Evolutionary conservation across 192 early-diverging fungal genomes (phyloP), one percentile per base, ranked within the genome.

Genomic region (Funneliformis mosseae): DNA sequence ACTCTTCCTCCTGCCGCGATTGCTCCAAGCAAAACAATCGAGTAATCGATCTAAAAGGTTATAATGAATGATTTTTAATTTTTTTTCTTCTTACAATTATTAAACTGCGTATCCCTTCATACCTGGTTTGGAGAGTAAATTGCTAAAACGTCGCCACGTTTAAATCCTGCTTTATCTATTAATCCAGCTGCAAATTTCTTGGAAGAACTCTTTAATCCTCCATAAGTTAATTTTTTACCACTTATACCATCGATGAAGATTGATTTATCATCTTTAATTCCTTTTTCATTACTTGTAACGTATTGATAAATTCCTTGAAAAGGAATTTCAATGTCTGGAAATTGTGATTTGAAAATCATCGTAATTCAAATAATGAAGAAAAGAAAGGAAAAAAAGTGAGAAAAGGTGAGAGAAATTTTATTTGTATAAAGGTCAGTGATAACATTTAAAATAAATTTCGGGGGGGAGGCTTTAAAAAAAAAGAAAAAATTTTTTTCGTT

Each of bases 121-220:
- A 91, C 87, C 27, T 89, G 86, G 85, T 96, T 96, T 38, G 93
- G 94, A 10, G 93, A 83, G 39, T 93, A 87, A 12, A 95, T 81
- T 27, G 89, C 93, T 21, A 96, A 83, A 12, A 91, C 88, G 71
- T 96, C 91, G 21, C 93, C 92, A 27, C 88, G 90, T 41, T 88
- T 86, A 64, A 96, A 85, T 0, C 88, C 89, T 18, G 90, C 76
- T 21, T 55, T 85, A 74, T 85, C 84, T 72, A 46, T 80, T 83
- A 88, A 88, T 46, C 92, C 92, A 74, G 78, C 81, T 41, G 85
- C 85, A 28, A 92, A 79, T 33, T 46, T 61, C 23, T 80, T 81
- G 46, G 82, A 80, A 41, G 72, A 41, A 12, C 74, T 61, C 77
- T 85, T 85, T 75, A 82, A 78, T 38, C 87, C 84, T 8, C 87